Evolutionary conservation across 805 yeast genomes (phyloP).

Genomic region (Saccharomycopsis vini): DNA sequence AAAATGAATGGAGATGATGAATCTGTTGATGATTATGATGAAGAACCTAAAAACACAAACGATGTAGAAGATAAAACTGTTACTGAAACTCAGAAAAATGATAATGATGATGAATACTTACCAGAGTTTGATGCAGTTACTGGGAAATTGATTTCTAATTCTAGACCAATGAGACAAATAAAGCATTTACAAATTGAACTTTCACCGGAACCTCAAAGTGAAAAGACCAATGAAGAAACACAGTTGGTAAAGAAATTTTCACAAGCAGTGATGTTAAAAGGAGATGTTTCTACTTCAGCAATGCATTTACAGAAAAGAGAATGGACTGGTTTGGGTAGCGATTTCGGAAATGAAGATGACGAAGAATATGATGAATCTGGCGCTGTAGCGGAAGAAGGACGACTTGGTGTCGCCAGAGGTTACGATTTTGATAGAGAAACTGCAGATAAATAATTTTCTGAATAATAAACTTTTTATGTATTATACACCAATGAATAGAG

Average conservation of each 20-base stretch:
- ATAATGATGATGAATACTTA: conserved; percentile 43
- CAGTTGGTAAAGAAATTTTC: conserved; percentile 50
- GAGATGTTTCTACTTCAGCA: conserved; percentile 87
- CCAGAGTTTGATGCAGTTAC: conserved; percentile 89
- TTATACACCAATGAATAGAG: too few species aligned
- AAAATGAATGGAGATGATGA: conserved; percentile 31
- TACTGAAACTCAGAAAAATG: too few species aligned
- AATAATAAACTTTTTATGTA: too few species aligned
- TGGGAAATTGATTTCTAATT: conserved; percentile 58
- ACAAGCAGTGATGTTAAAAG: conserved; percentile 52
- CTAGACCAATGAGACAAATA: conserved; percentile 66
- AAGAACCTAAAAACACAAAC: conserved; percentile 19
- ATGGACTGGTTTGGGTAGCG: conserved; percentile 93
- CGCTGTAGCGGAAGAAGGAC: conserved; percentile 74
- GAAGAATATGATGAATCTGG: conserved; percentile 45
- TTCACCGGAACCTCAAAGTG: conserved; percentile 21
- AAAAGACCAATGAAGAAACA: conserved; percentile 22
- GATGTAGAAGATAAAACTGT: conserved; percentile 23
- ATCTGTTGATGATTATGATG: conserved; percentile 23
- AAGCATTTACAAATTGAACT: conserved; percentile 56
- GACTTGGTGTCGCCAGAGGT: conserved; percentile 84
- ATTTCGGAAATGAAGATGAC: conserved; percentile 42
- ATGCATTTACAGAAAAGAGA: conserved; percentile 55
- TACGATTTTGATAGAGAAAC: conserved; percentile 35
- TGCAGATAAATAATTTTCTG: too few species aligned